A percentile compares a stretch with the other conserved stretches of the same genome.
phyloP scores from a whole-genome alignment of 2,329 filamentous ascomycete genomes.

The Fusarium globosum region DNA sequence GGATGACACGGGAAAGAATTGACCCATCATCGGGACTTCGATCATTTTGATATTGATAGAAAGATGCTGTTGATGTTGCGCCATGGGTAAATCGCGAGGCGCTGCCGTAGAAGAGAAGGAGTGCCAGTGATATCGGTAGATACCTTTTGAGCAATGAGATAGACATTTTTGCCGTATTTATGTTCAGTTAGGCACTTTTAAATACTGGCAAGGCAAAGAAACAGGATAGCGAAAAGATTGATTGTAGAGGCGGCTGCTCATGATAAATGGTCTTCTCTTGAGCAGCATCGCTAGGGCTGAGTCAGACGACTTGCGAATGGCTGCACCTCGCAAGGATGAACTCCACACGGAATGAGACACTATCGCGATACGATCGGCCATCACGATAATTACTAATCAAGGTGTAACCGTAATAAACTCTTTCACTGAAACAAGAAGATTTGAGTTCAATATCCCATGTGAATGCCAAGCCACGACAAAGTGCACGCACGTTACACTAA shows the following conservation, averaged over 20 bases:
- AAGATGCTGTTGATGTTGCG: constrained; percentile 12
- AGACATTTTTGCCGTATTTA: background rate
- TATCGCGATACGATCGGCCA: background rate
- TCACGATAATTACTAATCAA: background rate
- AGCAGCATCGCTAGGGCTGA: background rate
- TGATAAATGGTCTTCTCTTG: background rate
- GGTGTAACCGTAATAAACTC: background rate
- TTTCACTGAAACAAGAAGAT: background rate
- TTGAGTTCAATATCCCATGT: background rate
- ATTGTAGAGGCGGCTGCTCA: background rate
- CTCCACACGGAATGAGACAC: background rate
- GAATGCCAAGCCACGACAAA: background rate
- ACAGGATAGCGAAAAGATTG: too few relatives aligned
- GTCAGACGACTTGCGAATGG: background rate
- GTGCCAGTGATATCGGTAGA: constrained; percentile 12
- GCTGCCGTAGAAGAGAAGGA: constrained; percentile 31
- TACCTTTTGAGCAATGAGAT: background rate
- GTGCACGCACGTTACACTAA: background rate
- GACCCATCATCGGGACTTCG: constrained; percentile 21
- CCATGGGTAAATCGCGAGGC: constrained; percentile 31
- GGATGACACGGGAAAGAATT: constrained; percentile 2
- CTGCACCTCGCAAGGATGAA: background rate
- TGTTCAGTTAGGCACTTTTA: accelerated
- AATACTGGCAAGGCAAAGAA: accelerated
- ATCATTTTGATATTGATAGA: constrained; percentile 28